phyloP scores from a whole-genome alignment of 495 filamentous ascomycete species.

The Xylaria telfairii region DNA sequence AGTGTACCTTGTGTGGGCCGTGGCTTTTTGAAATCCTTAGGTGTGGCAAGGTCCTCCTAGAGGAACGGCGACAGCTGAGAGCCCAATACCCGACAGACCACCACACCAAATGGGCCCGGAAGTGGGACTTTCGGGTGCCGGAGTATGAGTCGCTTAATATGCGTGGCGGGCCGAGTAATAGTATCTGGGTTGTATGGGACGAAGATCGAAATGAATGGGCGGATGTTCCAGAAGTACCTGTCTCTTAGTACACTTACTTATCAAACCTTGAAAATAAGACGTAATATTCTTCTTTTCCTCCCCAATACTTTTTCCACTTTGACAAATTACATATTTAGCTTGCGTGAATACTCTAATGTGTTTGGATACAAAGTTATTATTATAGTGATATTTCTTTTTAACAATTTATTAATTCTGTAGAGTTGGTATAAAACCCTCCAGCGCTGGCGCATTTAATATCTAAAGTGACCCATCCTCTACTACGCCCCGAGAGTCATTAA shows the following conservation, averaged over 20 bases:
- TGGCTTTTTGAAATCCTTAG: constrained; percentile 4
- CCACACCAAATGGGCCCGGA: not conserved
- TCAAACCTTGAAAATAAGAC: not conserved
- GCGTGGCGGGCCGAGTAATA: too few species aligned
- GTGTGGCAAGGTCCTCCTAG: not conserved
- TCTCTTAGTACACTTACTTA: too few species aligned
- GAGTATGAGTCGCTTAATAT: not conserved
- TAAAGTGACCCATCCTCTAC: too few species aligned
- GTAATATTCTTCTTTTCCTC: not conserved
- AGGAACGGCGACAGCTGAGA: not conserved
- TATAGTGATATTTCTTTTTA: too few species aligned
- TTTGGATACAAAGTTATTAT: not conserved
- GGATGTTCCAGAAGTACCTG: too few species aligned
- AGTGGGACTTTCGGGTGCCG: not conserved
- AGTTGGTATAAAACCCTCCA: too few species aligned
- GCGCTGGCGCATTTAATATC: too few species aligned
- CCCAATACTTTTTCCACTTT: not conserved
- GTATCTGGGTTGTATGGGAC: not conserved
- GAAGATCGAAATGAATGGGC: not conserved
- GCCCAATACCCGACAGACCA: not conserved
- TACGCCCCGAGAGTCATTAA: too few species aligned
- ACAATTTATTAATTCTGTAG: not conserved
- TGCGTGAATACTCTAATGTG: not conserved
- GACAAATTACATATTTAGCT: not conserved
- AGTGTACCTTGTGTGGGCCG: not conserved